Evolutionary conservation across 2,329 filamentous ascomycete genomes (phyloP).

Genomic region (Pseudocercospora crystallina): DNA sequence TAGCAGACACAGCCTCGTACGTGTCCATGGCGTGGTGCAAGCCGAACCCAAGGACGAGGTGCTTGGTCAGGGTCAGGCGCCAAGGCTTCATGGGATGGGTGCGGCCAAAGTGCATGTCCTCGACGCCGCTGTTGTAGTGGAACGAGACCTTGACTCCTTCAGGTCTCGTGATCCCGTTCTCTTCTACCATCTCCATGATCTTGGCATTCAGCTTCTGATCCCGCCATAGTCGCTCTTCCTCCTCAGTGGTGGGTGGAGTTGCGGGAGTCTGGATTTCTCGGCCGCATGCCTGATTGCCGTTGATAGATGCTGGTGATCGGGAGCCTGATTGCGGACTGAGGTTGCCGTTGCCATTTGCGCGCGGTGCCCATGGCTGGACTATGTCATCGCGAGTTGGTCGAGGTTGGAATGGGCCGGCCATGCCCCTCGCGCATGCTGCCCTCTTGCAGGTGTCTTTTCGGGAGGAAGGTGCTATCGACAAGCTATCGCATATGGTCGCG

Average conservation of each 20-base stretch:
- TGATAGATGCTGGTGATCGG: slow-evolving; percentile 13
- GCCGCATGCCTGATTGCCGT: slow-evolving; percentile 15
- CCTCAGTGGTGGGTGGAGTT: slow-evolving; percentile 48
- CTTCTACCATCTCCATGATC: slow-evolving; percentile 54
- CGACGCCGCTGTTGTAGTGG: slow-evolving; percentile 91
- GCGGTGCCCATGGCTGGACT: slow-evolving; percentile 30
- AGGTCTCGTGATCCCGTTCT: slow-evolving; percentile 72
- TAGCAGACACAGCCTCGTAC: slow-evolving; percentile 79
- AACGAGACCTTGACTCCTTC: slow-evolving; percentile 90
- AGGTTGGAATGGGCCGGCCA: slow-evolving; percentile 25
- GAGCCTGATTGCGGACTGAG: slow-evolving; percentile 21
- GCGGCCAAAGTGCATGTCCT: slow-evolving; percentile 94
- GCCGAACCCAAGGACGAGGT: slow-evolving; percentile 89
- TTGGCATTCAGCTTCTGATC: slow-evolving; percentile 48
- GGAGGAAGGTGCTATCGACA: neutral
- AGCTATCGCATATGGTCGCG: too few relatives aligned
- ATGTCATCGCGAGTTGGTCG: slow-evolving; percentile 29
- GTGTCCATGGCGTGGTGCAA: slow-evolving; percentile 97
- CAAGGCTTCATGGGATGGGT: slow-evolving; percentile 99
- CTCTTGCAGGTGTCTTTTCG: too few relatives aligned
- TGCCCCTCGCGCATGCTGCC: slow-evolving; percentile 2
- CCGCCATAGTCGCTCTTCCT: slow-evolving; percentile 42
- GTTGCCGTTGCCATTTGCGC: slow-evolving; percentile 8
- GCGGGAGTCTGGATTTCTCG: slow-evolving; percentile 2
- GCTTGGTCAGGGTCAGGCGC: slow-evolving; percentile 92